Evolutionary conservation across 176 grass and related monocot genomes (phyloP).

Genomic region (Areca catechu): DNA sequence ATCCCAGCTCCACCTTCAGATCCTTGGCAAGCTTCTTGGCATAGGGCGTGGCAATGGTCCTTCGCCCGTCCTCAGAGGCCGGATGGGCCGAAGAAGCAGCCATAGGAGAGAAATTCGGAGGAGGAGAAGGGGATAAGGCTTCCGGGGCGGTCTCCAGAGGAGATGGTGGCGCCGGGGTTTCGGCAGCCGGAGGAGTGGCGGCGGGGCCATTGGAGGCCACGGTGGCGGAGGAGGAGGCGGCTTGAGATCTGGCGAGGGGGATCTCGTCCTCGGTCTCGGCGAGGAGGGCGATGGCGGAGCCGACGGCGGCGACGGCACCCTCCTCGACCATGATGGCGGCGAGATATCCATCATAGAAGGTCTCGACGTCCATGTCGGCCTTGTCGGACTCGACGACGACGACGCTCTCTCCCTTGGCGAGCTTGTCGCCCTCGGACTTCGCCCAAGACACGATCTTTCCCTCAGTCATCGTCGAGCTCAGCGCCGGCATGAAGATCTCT

Average conservation of each 20-base stretch:
- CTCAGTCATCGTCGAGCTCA: background rate
- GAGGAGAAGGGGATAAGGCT: background rate
- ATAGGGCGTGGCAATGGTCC: slow-evolving; percentile 61
- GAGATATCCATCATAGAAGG: background rate
- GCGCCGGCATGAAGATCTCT: background rate
- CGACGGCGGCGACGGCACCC: background rate
- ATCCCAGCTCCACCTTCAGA: slow-evolving; percentile 63
- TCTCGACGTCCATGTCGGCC: slow-evolving; percentile 35
- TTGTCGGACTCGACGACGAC: slow-evolving; percentile 99
- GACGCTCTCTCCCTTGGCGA: slow-evolving; percentile 82
- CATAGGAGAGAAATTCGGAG: background rate
- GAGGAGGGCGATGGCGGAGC: background rate
- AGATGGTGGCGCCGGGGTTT: background rate
- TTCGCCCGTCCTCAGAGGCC: background rate
- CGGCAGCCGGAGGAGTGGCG: background rate
- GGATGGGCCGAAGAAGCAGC: background rate
- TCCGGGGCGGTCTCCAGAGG: background rate
- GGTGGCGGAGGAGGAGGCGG: background rate
- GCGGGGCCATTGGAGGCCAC: background rate
- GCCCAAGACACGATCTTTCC: background rate
- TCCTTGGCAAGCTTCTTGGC: slow-evolving; percentile 96
- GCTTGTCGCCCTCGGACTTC: slow-evolving; percentile 75
- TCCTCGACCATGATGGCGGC: slow-evolving; percentile 2
- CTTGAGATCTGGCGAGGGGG: background rate
- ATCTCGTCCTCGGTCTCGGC: background rate